Percentiles rank a stretch among this genome's conserved stretches.
phyloP scores from a whole-genome alignment of 1,139 yeast species.

The Candida tropicalis region DNA sequence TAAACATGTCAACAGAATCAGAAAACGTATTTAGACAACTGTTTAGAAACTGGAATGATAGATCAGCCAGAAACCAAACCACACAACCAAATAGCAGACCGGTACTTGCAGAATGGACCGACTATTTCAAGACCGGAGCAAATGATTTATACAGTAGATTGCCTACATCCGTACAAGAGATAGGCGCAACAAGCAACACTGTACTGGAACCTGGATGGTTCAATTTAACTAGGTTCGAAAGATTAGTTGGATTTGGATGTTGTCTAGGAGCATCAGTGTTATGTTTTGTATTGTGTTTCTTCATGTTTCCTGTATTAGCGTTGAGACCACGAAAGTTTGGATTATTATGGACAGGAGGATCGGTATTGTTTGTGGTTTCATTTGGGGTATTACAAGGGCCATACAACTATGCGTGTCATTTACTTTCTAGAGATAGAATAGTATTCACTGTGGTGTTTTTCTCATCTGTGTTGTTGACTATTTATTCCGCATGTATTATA shows the following conservation, averaged over 20 bases:
- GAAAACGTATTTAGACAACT: conserved; percentile 47
- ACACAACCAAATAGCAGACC: conserved; percentile 23
- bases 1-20: conserved; percentile 29
- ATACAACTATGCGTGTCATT: conserved; percentile 69
- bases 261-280: conserved; percentile 76
- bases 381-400: conserved; percentile 96
- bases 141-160: conserved; percentile 43
- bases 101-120: conserved; percentile 47
- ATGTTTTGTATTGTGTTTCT: conserved; percentile 81
- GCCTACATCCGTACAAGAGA: conserved; percentile 31
- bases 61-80: conserved; percentile 19
- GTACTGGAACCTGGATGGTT: conserved; percentile 56
- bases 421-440: conserved; percentile 73
- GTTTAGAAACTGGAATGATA: conserved; percentile 43
- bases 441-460: conserved; percentile 83
- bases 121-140: conserved; percentile 46
- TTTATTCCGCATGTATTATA: conserved; percentile 54
- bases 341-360: conserved; percentile 88
- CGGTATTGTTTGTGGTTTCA: conserved; percentile 80
- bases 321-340: conserved; percentile 91
- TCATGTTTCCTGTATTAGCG: conserved; percentile 86
- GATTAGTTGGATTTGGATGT: conserved; percentile 74
- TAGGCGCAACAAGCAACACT: conserved; percentile 7
- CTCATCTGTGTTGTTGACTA: conserved; percentile 68
- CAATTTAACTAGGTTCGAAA: conserved; percentile 72